phyloP scores from a whole-genome alignment of 805 yeast species.

The Hanseniaspora opuntiae region DNA sequence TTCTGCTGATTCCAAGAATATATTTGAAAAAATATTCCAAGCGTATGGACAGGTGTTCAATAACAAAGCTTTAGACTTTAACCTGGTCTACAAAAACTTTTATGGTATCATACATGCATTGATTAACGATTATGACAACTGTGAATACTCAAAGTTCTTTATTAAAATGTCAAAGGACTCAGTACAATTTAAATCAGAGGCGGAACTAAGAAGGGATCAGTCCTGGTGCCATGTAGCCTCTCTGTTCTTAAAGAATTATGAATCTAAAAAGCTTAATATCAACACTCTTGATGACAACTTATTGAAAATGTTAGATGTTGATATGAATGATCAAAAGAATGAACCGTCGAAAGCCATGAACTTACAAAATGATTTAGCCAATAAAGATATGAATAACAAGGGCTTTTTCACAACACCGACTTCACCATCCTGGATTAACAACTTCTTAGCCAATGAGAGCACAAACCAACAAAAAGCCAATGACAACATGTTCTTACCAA shows the following conservation, averaged over 20 bases:
- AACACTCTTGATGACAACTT: neutral
- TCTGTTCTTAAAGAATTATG: slow-evolving; percentile 1
- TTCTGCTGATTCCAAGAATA: neutral
- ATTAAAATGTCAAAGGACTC: slow-evolving; percentile 6
- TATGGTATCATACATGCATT: neutral
- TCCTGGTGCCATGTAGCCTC: neutral
- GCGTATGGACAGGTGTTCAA: neutral
- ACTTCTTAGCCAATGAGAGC: slow-evolving; percentile 1
- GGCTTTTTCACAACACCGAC: slow-evolving; percentile 13
- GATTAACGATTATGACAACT: slow-evolving; percentile 3
- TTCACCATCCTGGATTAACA: slow-evolving; percentile 13
- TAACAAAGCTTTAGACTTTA: neutral
- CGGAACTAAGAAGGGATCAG: slow-evolving; percentile 3
- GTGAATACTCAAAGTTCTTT: slow-evolving; percentile 10
- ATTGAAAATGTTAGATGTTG: neutral
- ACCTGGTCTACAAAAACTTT: neutral
- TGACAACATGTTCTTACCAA: neutral
- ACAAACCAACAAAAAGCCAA: neutral
- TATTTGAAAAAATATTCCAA: neutral
- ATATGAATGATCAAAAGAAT: neutral
- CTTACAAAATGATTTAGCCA: neutral
- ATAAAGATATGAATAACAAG: slow-evolving; percentile 3
- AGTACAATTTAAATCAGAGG: slow-evolving; percentile 11
- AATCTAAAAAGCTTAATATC: neutral
- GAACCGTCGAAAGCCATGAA: neutral